A percentile compares a stretch with the other conserved stretches of the same genome.
Conservation (phyloP, 2,329 filamentous ascomycete genomes). For the Remersonia thermophila region DNA sequence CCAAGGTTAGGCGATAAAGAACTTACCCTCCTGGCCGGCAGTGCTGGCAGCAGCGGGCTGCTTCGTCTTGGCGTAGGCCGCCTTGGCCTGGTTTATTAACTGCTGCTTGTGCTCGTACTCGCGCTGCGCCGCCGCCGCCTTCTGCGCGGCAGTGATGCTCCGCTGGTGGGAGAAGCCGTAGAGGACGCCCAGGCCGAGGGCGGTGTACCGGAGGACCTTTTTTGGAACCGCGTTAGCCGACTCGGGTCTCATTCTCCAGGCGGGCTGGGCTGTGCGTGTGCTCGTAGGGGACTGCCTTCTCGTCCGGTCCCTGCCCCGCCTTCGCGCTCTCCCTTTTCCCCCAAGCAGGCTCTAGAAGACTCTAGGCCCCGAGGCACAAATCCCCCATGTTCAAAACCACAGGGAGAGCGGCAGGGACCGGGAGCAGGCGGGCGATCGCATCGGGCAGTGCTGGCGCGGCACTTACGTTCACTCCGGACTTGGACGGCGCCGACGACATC, state of each 20-base stretch:
- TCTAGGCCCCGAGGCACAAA: too few relatives aligned
- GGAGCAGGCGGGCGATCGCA: too few relatives aligned
- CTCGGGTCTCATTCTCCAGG: too few relatives aligned
- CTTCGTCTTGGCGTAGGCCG: conserved; percentile 70
- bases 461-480: conserved; percentile 24
- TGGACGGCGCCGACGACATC: conserved; percentile 18
- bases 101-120: conserved; percentile 86
- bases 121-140: conserved; percentile 56
- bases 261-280: too few relatives aligned
- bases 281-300: too few relatives aligned
- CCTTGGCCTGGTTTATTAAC: conserved; percentile 87
- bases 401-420: too few relatives aligned
- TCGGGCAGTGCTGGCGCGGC: conserved; percentile 1
- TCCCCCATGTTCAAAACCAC: too few relatives aligned
- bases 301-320: too few relatives aligned
- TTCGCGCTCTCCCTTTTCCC: too few relatives aligned
- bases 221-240: too few relatives aligned
- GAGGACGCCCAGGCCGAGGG: conserved; percentile 79
- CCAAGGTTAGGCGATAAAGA: too few relatives aligned
- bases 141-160: conserved; percentile 60
- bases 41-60: conserved; percentile 33
- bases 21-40: conserved; percentile 21
- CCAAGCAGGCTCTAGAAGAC: too few relatives aligned
- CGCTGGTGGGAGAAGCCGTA: conserved; percentile 95
- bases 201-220: conserved; percentile 94